phyloP scores from a whole-genome alignment of 139 green algal species.

The Bryopsis sp. region DNA sequence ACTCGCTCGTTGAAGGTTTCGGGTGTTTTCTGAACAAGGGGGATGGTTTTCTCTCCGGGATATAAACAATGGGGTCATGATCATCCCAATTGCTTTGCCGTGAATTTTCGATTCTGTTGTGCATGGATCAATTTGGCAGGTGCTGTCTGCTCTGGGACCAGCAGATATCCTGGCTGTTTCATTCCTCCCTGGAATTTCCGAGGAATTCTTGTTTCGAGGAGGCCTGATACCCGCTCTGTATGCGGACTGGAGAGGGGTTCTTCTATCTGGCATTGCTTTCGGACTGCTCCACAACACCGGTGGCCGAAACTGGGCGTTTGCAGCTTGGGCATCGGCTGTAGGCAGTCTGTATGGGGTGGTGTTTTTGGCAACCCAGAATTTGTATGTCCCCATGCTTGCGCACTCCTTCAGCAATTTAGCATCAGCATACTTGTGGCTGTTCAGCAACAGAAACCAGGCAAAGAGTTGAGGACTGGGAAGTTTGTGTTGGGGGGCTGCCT shows the following conservation, averaged over 20 bases:
- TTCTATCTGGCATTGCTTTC: conserved; percentile 55
- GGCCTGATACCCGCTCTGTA: conserved; percentile 59
- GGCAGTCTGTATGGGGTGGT: conserved; percentile 55
- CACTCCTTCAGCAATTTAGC: conserved; percentile 58
- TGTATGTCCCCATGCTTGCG: conserved; percentile 50
- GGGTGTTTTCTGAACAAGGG: neutral
- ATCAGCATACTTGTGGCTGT: conserved; percentile 53
- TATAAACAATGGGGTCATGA: neutral
- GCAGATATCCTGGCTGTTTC: conserved; percentile 50
- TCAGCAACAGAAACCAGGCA: too few relatives aligned
- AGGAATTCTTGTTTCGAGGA: conserved; percentile 75
- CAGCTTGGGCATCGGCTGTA: conserved; percentile 56
- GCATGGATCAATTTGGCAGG: conserved; percentile 29
- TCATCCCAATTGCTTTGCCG: too few relatives aligned
- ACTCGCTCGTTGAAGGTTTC: neutral
- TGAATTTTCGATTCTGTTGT: neutral
- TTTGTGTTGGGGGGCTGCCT: too few relatives aligned
- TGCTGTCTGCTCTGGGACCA: conserved; percentile 40
- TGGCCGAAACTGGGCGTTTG: conserved; percentile 65
- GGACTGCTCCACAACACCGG: conserved; percentile 64
- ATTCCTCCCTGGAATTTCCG: conserved; percentile 38
- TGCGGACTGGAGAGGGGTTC: conserved; percentile 61
- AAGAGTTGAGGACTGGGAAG: too few relatives aligned
- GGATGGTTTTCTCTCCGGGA: neutral
- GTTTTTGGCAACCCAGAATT: conserved; percentile 52